Conservation (phyloP, 2,329 filamentous ascomycete genomes). For the Trichoderma lentiforme region DNA sequence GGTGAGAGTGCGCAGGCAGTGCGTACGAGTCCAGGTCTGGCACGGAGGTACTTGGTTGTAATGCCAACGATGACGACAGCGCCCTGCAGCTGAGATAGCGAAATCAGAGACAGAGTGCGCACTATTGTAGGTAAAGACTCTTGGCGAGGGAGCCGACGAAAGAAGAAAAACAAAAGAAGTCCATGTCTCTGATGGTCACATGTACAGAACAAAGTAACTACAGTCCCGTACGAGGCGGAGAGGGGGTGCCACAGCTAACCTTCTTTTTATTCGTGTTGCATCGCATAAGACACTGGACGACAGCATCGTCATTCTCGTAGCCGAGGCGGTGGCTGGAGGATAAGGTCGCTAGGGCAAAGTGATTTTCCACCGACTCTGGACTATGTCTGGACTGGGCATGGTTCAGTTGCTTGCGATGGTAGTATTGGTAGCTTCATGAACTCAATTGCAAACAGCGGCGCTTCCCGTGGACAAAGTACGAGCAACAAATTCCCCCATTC, state of each 20-base stretch:
- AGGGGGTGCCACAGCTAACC: conserved; percentile 2
- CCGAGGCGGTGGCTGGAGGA: conserved; percentile 6
- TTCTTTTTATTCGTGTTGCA: background rate
- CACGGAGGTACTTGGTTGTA: background rate
- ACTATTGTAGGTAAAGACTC: background rate
- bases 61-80: background rate
- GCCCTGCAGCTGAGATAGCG: background rate
- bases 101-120: background rate
- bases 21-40: background rate
- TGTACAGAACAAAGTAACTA: background rate
- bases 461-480: background rate
- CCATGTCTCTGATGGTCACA: background rate
- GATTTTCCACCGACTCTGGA: background rate
- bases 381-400: background rate
- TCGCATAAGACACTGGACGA: background rate
- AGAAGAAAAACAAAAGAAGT: background rate
- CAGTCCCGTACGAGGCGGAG: background rate
- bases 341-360: background rate
- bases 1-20: background rate
- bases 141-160: conserved; percentile 3
- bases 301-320: background rate
- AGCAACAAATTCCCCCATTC: background rate
- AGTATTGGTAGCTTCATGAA: background rate
- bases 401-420: background rate
- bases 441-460: background rate